Base-by-base conservation (phyloP, 1,284 basidiomycete genomes). In the Sphagnurus paluster region DNA sequence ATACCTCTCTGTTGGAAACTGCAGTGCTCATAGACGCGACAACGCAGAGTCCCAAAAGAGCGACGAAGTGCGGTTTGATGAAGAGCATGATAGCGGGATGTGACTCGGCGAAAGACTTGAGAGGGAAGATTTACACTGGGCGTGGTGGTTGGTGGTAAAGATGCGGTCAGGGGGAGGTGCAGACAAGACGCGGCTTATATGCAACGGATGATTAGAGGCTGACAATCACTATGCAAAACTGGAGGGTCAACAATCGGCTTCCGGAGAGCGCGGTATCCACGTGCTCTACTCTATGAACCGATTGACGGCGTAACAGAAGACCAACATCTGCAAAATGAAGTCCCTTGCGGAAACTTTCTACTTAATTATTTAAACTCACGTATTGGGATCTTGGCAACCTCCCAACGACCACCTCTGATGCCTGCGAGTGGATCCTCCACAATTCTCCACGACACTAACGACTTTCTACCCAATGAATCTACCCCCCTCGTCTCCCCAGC, bases 11-110 rank as follows among this genome's bases (percentile, higher is more conserved):
- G 14, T 10, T 40, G 21, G 45, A 21, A 6, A 43, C 29, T 23
- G 46, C 44, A 9, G 21, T 24, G 23, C 45, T 41, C 11, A 26
- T 25, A 20, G 40, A 42, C 14, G 48, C 53, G 20, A 43, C 26
- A 34, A 36, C 29, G 29, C 44, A 56, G 30, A 58, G 42, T 37
- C 44, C 50, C 33, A 55, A 37, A 37, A 58, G 49, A 45, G 46
- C 29, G 24, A 55, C 39, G 46, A 53, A 53, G 36, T 50, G 57
- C 38, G 50, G 30, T 20, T 48, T 44, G 24, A 52, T 23, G 13
- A 46, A 47, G 19, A 56, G 25, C 54, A 54, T 56, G 47, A 36
- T 42, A 32, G 29, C 24, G 30, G 46, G 38, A 5, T n/a, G n/a
- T n/a, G 7, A 35, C 14, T 11, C 29, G 13, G 39, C 23, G 36